Evolutionary conservation across 2,329 filamentous ascomycete genomes (phyloP).

Genomic region (Cadophora malorum): DNA sequence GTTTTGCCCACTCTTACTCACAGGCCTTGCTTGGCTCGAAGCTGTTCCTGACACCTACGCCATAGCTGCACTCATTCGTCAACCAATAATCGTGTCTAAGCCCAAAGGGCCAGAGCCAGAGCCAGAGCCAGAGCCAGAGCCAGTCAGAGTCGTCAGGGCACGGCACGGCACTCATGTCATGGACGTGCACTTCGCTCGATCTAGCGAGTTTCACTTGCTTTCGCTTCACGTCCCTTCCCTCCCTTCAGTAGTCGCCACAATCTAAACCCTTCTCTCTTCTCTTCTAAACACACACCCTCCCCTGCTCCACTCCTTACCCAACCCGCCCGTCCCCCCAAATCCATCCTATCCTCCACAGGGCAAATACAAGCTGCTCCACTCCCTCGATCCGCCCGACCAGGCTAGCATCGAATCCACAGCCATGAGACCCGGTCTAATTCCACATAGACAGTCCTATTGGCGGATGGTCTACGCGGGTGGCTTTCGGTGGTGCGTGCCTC

Average conservation of each 20-base stretch:
- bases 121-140: not conserved
- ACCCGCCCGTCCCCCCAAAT: too few species aligned
- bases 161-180: slow-evolving; percentile 17
- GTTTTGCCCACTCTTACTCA: too few species aligned
- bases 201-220: slow-evolving; percentile 7
- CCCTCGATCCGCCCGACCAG: not conserved
- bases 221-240: too few species aligned
- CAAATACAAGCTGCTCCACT: not conserved
- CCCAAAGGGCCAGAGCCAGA: not conserved
- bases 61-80: not conserved
- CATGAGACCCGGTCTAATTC: not conserved
- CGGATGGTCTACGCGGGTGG: slow-evolving; percentile 16
- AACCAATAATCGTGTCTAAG: not conserved
- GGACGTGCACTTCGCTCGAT: not conserved
- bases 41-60: too few species aligned
- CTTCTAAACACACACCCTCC: not conserved
- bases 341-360: not conserved
- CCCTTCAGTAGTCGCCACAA: too few species aligned
- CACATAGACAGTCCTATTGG: not conserved
- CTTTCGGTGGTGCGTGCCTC: slow-evolving; percentile 19
- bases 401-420: not conserved
- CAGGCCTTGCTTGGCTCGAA: too few species aligned
- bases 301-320: too few species aligned
- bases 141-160: not conserved
- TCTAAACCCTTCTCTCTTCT: too few species aligned